A percentile compares a stretch with the other conserved stretches of the same genome.
Conservation (phyloP, 805 yeast genomes). For the Candida verbasci region DNA sequence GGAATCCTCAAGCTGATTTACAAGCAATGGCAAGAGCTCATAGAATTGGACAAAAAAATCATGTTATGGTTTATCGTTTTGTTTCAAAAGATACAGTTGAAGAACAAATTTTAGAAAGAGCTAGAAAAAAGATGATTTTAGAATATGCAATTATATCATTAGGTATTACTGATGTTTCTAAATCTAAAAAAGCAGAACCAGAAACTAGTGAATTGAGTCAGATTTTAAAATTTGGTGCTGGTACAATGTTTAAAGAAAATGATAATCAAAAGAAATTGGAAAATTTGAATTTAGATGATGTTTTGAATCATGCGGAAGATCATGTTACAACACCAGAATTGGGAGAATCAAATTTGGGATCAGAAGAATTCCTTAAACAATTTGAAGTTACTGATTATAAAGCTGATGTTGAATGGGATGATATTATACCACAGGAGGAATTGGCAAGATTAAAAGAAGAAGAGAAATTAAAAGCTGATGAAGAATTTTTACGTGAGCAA, state of each 20-base stretch:
- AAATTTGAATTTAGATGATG: constrained; percentile 92
- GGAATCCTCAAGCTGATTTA: constrained; percentile 99
- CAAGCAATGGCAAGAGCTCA: constrained; percentile 99
- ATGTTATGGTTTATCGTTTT: constrained; percentile 94
- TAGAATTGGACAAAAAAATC: constrained; percentile 98
- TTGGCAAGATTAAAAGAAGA: constrained; percentile 83
- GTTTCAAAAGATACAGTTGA: constrained; percentile 98
- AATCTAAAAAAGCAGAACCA: constrained; percentile 59
- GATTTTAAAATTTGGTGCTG: constrained; percentile 96
- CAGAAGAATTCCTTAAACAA: constrained; percentile 94
- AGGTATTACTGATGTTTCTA: constrained; percentile 81
- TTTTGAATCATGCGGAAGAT: constrained; percentile 94
- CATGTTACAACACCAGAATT: constrained; percentile 93
- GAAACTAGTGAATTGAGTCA: constrained; percentile 81
- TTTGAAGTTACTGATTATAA: constrained; percentile 98
- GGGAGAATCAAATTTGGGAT: constrained; percentile 97
- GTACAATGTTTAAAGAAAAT: constrained; percentile 92
- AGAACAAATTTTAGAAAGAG: constrained; percentile 94
- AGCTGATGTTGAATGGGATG: constrained; percentile 99
- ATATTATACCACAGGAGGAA: constrained; percentile 94
- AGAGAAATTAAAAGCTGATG: constrained; percentile 82
- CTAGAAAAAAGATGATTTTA: constrained; percentile 95
- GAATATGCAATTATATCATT: constrained; percentile 96
- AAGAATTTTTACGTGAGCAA: constrained; percentile 82
- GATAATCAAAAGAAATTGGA: constrained; percentile 96